Percentiles rank a stretch among this genome's conserved stretches.
phyloP scores from a whole-genome alignment of 805 yeast species.

The Pichia heedii region DNA sequence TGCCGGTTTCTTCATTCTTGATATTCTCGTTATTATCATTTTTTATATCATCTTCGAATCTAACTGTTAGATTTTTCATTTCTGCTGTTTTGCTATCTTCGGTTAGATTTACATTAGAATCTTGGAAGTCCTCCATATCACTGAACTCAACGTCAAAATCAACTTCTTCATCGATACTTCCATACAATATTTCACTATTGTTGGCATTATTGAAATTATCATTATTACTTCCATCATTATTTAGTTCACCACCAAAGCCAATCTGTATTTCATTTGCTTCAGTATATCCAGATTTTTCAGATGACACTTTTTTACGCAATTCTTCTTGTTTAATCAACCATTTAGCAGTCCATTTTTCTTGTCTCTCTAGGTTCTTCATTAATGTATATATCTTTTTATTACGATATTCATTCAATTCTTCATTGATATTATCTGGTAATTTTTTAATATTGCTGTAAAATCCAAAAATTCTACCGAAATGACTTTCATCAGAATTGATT shows the following conservation, averaged over 20 bases:
- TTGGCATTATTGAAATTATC: slow-evolving; percentile 12
- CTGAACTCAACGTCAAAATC: slow-evolving; percentile 25
- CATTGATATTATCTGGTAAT: slow-evolving; percentile 18
- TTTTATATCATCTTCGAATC: slow-evolving; percentile 1
- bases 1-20: too few relatives aligned
- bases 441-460: slow-evolving; percentile 19
- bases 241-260: slow-evolving; percentile 7
- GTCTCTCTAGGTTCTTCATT: slow-evolving; percentile 22
- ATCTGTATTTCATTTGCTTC: slow-evolving; percentile 14
- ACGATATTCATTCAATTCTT: slow-evolving; percentile 13
- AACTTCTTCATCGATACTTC: slow-evolving; percentile 21
- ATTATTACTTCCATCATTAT: too few relatives aligned
- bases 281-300: slow-evolving; percentile 14
- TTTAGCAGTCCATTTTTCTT: slow-evolving; percentile 19
- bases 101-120: neutral
- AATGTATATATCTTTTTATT: slow-evolving; percentile 16
- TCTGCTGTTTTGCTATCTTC: neutral
- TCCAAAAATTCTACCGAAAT: slow-evolving; percentile 25
- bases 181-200: neutral
- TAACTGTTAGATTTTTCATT: neutral
- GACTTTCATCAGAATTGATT: slow-evolving; percentile 25
- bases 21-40: neutral
- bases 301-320: slow-evolving; percentile 21
- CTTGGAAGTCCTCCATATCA: slow-evolving; percentile 12
- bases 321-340: slow-evolving; percentile 21